Evolutionary conservation across 192 early-diverging fungal genomes (phyloP).

Genomic region (Physocladia obscura): DNA sequence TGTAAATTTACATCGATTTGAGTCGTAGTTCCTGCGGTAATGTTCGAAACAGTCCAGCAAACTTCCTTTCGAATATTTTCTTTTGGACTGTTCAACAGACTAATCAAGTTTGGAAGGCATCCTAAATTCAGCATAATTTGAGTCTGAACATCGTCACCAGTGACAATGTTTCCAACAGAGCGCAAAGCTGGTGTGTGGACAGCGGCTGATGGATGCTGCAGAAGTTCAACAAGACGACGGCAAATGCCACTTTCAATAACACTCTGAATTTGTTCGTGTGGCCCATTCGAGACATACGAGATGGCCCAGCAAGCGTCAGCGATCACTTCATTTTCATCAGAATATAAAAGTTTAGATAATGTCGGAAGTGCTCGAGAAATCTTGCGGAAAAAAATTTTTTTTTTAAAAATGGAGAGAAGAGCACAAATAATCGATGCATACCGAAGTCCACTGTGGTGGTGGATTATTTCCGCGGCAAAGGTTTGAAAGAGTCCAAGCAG

Average conservation of each 20-base stretch:
- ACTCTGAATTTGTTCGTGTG: constrained; percentile 96
- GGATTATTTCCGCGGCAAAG: constrained; percentile 98
- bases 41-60: constrained; percentile 99
- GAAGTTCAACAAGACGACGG: constrained; percentile 88
- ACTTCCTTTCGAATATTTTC: constrained; percentile 98
- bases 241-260: constrained; percentile 95
- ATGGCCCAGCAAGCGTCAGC: constrained; percentile 99
- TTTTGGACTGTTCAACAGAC: constrained; percentile 82
- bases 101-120: constrained; percentile 76
- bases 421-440: constrained; percentile 37
- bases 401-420: background rate
- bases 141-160: constrained; percentile 96
- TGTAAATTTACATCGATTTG: constrained; percentile 80
- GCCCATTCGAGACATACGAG: constrained; percentile 96
- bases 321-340: constrained; percentile 90
- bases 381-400: constrained; percentile 34
- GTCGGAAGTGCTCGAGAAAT: constrained; percentile 84
- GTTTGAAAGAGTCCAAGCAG: constrained; percentile 98
- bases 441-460: constrained; percentile 82
- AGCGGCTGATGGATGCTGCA: constrained; percentile 79
- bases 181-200: constrained; percentile 97
- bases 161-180: constrained; percentile 98
- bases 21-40: constrained; percentile 89
- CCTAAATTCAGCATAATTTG: constrained; percentile 92
- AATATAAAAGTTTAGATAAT: constrained; percentile 87